These are phyloP conservation scores for Blastocladiella britannica DNA, from an alignment of 192 early-diverging fungal genomes.

Conservation along the genomic window DNA sequence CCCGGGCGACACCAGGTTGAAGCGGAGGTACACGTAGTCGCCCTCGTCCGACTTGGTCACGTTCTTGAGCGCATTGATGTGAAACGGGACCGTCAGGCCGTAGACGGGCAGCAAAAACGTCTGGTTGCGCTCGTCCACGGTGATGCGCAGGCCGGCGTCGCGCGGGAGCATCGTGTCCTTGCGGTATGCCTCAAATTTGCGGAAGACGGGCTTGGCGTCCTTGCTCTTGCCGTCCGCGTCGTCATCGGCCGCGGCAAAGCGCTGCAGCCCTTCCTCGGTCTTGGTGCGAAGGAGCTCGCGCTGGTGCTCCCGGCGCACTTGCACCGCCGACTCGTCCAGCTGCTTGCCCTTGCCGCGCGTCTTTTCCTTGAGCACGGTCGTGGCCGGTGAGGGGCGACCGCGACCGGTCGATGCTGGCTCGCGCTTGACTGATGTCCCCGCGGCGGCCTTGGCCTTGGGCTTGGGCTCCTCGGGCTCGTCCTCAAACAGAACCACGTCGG, in stretches of 20 bases:
- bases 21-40: conserved; percentile 66
- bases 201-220: conserved; percentile 49
- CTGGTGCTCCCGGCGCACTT: conserved; percentile 68
- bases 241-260: conserved; percentile 40
- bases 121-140: conserved; percentile 70
- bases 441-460: conserved; percentile 2
- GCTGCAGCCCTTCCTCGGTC: conserved; percentile 54
- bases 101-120: conserved; percentile 85
- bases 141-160: conserved; percentile 50
- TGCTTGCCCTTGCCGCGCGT: conserved; percentile 16
- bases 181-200: conserved; percentile 89
- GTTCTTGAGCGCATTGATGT: conserved; percentile 89
- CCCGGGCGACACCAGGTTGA: conserved; percentile 90
- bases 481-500: conserved; percentile 26
- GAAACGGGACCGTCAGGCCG: conserved; percentile 91
- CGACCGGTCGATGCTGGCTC: conserved; percentile 1
- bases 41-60: conserved; percentile 85
- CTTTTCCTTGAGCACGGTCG: conserved; percentile 7
- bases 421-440: not conserved
- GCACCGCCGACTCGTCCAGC: conserved; percentile 53
- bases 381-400: too few relatives aligned
- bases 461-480: conserved; percentile 18
- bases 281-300: conserved; percentile 56
- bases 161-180: conserved; percentile 69
- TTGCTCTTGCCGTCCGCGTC: conserved; percentile 25